phyloP scores from a whole-genome alignment of 129 eudicot genomes.

The Centrapalus pauciflorus region DNA sequence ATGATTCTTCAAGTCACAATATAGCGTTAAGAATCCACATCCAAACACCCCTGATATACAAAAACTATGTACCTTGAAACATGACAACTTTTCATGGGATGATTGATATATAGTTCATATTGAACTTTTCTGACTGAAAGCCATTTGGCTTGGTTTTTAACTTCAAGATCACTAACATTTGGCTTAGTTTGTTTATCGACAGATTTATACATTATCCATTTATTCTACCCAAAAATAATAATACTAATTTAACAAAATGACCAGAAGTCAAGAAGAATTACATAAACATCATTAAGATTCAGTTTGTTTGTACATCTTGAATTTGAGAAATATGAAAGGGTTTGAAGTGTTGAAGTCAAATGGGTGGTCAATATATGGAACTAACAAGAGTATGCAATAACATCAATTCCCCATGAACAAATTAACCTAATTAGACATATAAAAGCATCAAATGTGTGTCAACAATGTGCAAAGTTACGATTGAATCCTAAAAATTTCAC shows the following conservation, averaged over 20 bases:
- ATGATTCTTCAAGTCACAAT: neutral
- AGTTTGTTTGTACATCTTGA: neutral
- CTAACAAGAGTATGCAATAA: neutral
- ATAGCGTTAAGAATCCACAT: neutral
- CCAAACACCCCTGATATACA: neutral
- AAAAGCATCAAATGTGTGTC: neutral
- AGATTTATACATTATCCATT: neutral
- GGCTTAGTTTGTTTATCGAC: neutral
- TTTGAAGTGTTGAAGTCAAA: neutral
- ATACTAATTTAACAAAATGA: neutral
- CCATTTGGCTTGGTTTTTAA: neutral
- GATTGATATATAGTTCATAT: neutral
- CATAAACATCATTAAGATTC: neutral
- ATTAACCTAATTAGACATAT: neutral
- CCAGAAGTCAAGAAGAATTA: neutral
- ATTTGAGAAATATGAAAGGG: neutral
- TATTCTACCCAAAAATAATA: neutral
- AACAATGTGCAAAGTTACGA: neutral
- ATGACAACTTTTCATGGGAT: conserved; percentile 5
- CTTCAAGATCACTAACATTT: conserved; percentile 8
- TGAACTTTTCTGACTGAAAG: conserved; percentile 1
- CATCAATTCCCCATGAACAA: neutral
- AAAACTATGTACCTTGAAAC: neutral
- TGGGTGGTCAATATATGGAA: neutral
- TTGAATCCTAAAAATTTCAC: neutral